Conservation (phyloP, 495 filamentous ascomycete genomes). For the Penicillium diatomitis region DNA sequence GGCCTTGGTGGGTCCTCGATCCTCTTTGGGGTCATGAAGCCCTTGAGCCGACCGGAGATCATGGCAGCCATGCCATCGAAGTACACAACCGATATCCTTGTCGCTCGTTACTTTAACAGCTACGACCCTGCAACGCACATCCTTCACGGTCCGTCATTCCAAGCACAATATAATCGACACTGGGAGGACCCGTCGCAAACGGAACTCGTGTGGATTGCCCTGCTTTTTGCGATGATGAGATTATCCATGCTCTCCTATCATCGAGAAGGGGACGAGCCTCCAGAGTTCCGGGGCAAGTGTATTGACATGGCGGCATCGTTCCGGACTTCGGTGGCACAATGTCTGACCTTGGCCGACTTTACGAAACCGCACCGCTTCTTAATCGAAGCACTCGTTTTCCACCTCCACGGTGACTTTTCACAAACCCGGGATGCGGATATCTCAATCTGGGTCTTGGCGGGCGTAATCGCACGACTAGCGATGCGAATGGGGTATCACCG, state of each 20-base stretch:
- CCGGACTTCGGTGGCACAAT: constrained; percentile 75
- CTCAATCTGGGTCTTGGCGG: constrained; percentile 70
- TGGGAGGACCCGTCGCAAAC: constrained; percentile 79
- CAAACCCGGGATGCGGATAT: constrained; percentile 73
- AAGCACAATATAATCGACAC: constrained; percentile 72
- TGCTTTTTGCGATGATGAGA: constrained; percentile 81
- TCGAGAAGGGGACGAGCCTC: constrained; percentile 82
- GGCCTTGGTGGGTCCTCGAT: constrained; percentile 57
- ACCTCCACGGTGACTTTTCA: constrained; percentile 72
- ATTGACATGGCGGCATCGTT: constrained; percentile 73
- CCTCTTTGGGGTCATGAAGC: constrained; percentile 61
- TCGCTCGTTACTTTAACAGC: constrained; percentile 62
- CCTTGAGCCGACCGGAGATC: constrained; percentile 63
- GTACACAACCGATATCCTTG: constrained; percentile 70
- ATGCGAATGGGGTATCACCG: constrained; percentile 96
- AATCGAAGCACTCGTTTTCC: constrained; percentile 82
- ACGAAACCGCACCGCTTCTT: constrained; percentile 77
- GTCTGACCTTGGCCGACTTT: constrained; percentile 78
- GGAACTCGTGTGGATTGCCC: constrained; percentile 78
- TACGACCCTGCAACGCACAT: constrained; percentile 72
- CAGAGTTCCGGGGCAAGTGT: constrained; percentile 63
- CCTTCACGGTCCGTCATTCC: constrained; percentile 79
- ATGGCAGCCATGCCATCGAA: constrained; percentile 71
- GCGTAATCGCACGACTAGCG: constrained; percentile 73
- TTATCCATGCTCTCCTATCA: constrained; percentile 87